These are phyloP conservation scores for Botrytis tulipae DNA, from an alignment of 2,329 filamentous ascomycete species.

Conservation along the genomic window DNA sequence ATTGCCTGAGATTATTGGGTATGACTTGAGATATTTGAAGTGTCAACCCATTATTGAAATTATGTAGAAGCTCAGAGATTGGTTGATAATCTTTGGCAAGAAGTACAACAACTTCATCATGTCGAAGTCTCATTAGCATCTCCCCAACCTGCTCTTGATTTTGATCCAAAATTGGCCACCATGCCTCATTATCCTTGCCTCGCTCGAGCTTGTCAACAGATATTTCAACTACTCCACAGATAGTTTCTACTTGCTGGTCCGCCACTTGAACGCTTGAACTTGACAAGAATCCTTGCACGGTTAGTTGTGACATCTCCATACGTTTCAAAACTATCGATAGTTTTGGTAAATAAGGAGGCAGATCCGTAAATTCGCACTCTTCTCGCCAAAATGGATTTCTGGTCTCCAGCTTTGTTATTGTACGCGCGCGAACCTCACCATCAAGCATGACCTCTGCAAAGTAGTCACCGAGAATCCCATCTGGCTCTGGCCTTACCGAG, in stretches of 20 bases:
- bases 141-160: slow-evolving; percentile 75
- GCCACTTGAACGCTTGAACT: slow-evolving; percentile 33
- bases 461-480: slow-evolving; percentile 63
- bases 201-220: slow-evolving; percentile 74
- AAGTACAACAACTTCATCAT: slow-evolving; percentile 87
- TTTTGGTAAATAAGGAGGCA: slow-evolving; percentile 66
- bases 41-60: slow-evolving; percentile 80
- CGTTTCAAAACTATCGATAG: slow-evolving; percentile 72
- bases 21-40: slow-evolving; percentile 78
- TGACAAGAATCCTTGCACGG: slow-evolving; percentile 34
- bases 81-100: slow-evolving; percentile 81
- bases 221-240: slow-evolving; percentile 70
- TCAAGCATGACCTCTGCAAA: slow-evolving; percentile 78
- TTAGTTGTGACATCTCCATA: slow-evolving; percentile 43
- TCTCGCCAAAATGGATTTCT: slow-evolving; percentile 78
- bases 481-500: slow-evolving; percentile 40
- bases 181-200: slow-evolving; percentile 78
- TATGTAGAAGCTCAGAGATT: slow-evolving; percentile 79
- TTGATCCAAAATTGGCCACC: slow-evolving; percentile 79
- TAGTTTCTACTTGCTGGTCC: slow-evolving; percentile 47
- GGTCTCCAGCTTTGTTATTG: slow-evolving; percentile 67
- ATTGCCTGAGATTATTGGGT: slow-evolving; percentile 71
- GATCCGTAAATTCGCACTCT: slow-evolving; percentile 72
- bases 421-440: slow-evolving; percentile 74
- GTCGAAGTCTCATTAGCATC: slow-evolving; percentile 76